Base-by-base conservation (phyloP, 1,284 basidiomycete species). In the Cryptococcus sp. region DNA sequence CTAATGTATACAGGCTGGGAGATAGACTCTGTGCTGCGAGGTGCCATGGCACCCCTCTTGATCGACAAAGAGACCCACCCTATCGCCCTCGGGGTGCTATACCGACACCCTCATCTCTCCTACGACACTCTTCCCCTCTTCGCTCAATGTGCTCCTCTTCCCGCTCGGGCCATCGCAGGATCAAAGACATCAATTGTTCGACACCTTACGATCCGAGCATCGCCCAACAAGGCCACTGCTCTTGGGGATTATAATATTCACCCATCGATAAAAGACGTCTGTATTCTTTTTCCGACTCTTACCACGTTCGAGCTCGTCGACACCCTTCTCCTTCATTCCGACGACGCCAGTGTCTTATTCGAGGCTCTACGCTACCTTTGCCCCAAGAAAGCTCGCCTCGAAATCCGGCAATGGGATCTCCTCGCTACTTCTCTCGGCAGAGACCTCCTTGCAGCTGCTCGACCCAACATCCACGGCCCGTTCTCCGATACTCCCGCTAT, bases 401-500 rank as follows among this genome's bases (percentile, higher is more conserved):
- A 66, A 38, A 46, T 66, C 18, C 37, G 58, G 2, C 48, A 59
- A 51, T 66, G 63, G 62, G 53, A 63, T 40, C 53, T 66, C 4
- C 36, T 43, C 39, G 47, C 56, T 28, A 54, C 55, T 0, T 48
- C 56, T 3, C 33, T 51, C 21, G 59, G 60, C 14, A 47, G 51
- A 37, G 58, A 58, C 21, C 44, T 65, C 12, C 32, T 55, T 11
- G 50, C 52, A 5, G 56, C 51, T 12, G 55, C 49, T n/a, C 21
- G 43, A 34, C 47, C 51, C 7, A 45, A 47, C 22, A 28, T 51
- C 26, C 48, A 43, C 26, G 41, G 16, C 10, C 12, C 12, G n/a
- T 37, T 6, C 16, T n/a, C 38, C 10, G 38, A 24, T n/a, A 39
- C 10, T 6, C 38, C 38, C 4, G 19, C 23, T 12, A 39, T 4